Conservation (phyloP, 441 rosid species). For the Syzygium malaccense region DNA sequence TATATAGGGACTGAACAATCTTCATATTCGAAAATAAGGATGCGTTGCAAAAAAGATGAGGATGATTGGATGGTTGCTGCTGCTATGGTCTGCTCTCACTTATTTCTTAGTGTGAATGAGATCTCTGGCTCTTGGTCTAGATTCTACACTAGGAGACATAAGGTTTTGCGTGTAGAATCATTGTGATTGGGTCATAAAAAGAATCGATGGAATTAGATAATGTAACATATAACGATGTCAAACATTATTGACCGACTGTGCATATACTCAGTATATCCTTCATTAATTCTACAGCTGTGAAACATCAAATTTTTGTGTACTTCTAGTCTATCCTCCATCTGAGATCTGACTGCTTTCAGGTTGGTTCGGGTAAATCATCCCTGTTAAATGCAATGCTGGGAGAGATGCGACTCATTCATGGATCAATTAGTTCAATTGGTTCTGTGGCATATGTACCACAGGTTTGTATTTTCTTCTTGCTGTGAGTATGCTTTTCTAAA, state of each 20-base stretch:
- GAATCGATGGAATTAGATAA: neutral
- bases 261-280: neutral
- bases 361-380: constrained; percentile 97
- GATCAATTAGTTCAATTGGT: constrained; percentile 51
- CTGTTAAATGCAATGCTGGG: constrained; percentile 68
- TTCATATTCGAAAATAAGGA: neutral
- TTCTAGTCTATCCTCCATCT: constrained; percentile 1
- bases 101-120: neutral
- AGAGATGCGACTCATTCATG: constrained; percentile 59
- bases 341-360: constrained; percentile 41
- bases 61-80: neutral
- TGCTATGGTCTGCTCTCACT: neutral
- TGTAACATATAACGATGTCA: neutral
- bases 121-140: neutral
- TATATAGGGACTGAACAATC: neutral
- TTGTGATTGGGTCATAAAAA: neutral
- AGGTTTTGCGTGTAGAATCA: neutral
- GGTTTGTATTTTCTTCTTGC: constrained; percentile 35
- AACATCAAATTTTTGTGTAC: neutral
- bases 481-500: constrained; percentile 1
- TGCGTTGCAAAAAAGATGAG: neutral
- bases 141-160: neutral
- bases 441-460: constrained; percentile 86
- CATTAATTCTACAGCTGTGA: neutral
- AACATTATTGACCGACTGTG: neutral